These are phyloP conservation scores for Pulveroboletus sp. DNA, from an alignment of 768 basidiomycete species.

Conservation along the genomic window DNA sequence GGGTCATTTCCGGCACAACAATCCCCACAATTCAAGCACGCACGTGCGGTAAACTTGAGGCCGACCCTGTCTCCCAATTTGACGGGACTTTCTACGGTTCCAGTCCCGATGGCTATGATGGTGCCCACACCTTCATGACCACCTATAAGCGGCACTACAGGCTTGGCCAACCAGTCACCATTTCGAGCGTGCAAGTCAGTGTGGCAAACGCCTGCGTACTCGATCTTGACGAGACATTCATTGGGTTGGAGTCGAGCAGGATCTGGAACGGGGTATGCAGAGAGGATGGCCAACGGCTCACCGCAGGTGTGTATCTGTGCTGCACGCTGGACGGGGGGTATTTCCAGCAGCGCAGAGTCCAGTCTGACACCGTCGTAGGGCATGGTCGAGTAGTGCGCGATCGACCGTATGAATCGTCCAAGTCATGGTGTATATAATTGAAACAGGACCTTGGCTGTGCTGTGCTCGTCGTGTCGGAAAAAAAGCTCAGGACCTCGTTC, in stretches of 20 bases:
- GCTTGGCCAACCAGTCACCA: conserved; percentile 36
- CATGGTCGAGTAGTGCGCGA: no score
- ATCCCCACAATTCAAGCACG: conserved; percentile 39
- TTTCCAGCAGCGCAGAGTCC: background rate
- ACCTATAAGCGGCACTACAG: conserved; percentile 34
- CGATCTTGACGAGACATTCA: conserved; percentile 40
- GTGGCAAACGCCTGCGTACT: conserved; percentile 43
- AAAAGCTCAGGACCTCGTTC: no score
- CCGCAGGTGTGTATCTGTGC: conserved; percentile 20
- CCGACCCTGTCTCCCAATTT: conserved; percentile 41
- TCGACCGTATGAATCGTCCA: background rate
- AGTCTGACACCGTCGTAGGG: background rate
- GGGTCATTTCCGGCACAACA: conserved; percentile 39
- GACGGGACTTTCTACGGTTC: conserved; percentile 29
- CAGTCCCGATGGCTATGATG: conserved; percentile 42
- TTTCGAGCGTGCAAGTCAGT: conserved; percentile 38
- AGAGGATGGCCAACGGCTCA: conserved; percentile 11
- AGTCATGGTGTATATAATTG: background rate
- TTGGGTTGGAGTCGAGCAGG: conserved; percentile 16
- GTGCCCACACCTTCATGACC: conserved; percentile 49
- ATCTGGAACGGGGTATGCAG: conserved; percentile 17
- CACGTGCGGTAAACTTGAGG: conserved; percentile 41
- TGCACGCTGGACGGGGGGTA: conserved; percentile 26
- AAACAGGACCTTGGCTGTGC: no score
- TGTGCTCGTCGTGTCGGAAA: no score